Evolutionary conservation across 371 early-diverging fungal genomes (phyloP), one percentile per base, ranked within the genome.

Genomic region (Apophysomyces sp.): DNA sequence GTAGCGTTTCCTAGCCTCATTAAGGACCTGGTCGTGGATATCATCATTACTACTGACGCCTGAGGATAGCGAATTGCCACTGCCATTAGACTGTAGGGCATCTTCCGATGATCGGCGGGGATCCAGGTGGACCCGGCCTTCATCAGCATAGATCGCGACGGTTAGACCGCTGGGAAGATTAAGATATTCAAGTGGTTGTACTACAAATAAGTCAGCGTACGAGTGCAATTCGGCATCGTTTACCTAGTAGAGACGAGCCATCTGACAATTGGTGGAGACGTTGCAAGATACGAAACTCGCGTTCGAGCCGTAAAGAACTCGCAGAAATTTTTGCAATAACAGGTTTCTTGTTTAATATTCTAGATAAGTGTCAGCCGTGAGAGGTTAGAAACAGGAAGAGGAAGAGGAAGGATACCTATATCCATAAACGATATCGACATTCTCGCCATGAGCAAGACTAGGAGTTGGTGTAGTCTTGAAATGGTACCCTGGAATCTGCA

Each of bases 401-500:
- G 13, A 57, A 24, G 16, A 57, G 37, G 32, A 12, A 26, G 16
- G 44, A 30, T 68, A 72, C 77, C 65, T 63, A 63, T 78, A 78
- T 28, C 79, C 79, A 60, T 63, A 69, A 1, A 76, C 69, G 29
- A 74, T 62, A 52, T 72, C 69, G 9, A 72, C 70, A 61, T 72
- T 76, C 40, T 78, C 79, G 0, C 76, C 76, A 63, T 69, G 68
- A 16, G 70, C 68, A 21, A 76, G 55, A 55, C 68, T 67, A 31
- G 73, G 65, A 29, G 72, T 64, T 0, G 72, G 72, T 2, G 66
- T 57, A 26, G 64, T 59, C 60, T 70, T 76, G 36, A 78, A 78
- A 53, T 74, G 76, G 49, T 78, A 78, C 21, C 76, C 74, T 18
- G 74, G 74, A 55, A 78, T 76, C 24, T 75, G 74, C n/a, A 78